Evolutionary conservation across 352 stramenopile species (phyloP).

Genomic region (Globisporangium paddicum): DNA sequence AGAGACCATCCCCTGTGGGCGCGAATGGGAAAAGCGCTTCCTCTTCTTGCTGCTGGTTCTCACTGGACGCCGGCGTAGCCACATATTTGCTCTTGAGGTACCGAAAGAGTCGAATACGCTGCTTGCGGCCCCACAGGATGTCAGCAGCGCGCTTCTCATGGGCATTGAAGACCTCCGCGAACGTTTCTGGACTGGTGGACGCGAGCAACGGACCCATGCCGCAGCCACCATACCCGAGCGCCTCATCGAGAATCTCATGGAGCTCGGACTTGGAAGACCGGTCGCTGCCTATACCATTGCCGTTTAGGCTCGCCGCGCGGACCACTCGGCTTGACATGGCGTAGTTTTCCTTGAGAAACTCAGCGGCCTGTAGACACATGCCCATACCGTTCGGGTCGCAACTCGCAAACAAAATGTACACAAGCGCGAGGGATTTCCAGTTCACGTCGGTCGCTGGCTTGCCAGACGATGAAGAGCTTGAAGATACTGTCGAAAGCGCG

Average conservation of each 20-base stretch:
- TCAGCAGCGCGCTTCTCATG: slow-evolving; percentile 65
- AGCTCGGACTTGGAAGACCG: slow-evolving; percentile 35
- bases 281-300: slow-evolving; percentile 11
- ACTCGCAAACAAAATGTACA: slow-evolving; percentile 66
- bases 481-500: slow-evolving; percentile 11
- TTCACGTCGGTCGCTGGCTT: slow-evolving; percentile 43
- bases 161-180: slow-evolving; percentile 70
- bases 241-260: slow-evolving; percentile 57
- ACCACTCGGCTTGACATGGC: slow-evolving; percentile 4
- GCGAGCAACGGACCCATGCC: slow-evolving; percentile 56
- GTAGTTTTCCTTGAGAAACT: slow-evolving; percentile 73
- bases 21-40: slow-evolving; percentile 15
- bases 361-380: slow-evolving; percentile 62
- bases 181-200: slow-evolving; percentile 37
- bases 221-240: slow-evolving; percentile 64
- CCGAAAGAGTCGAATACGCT: slow-evolving; percentile 50
- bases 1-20: slow-evolving; percentile 11
- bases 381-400: slow-evolving; percentile 76
- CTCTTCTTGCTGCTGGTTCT: slow-evolving; percentile 23
- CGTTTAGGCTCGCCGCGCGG: background rate
- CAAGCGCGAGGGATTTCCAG: slow-evolving; percentile 67
- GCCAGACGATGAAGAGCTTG: slow-evolving; percentile 12
- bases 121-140: slow-evolving; percentile 62
- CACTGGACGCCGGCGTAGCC: slow-evolving; percentile 12
- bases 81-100: slow-evolving; percentile 71